Percentiles rank a stretch among this genome's conserved stretches.
Conservation (phyloP, 441 rosid species). For the Euphorbia celastroides region DNA sequence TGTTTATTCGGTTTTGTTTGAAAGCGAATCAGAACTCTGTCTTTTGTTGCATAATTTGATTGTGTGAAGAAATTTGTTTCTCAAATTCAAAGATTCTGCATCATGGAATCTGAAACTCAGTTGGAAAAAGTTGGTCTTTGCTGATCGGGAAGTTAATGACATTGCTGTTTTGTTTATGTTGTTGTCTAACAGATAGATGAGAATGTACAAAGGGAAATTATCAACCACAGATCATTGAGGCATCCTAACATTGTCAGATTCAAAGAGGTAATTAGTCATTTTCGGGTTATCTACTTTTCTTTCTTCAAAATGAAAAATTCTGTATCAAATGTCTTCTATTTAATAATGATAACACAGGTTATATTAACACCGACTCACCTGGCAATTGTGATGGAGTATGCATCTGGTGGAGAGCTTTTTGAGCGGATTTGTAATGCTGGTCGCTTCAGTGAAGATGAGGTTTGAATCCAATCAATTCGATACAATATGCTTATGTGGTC, state of each 20-base stretch:
- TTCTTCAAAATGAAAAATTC: neutral
- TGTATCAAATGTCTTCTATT: constrained; percentile 1
- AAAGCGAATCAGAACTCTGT: too few species aligned
- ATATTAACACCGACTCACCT: constrained; percentile 90
- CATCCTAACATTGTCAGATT: constrained; percentile 97
- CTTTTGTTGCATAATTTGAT: too few species aligned
- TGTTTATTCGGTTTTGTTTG: too few species aligned
- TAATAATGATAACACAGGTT: constrained; percentile 40
- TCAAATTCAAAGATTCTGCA: neutral
- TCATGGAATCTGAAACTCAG: too few species aligned
- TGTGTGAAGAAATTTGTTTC: too few species aligned
- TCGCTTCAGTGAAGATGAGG: constrained; percentile 99
- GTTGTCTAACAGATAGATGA: constrained; percentile 71
- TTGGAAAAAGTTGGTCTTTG: too few species aligned
- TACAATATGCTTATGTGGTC: neutral
- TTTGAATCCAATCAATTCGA: constrained; percentile 15
- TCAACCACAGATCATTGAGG: constrained; percentile 85
- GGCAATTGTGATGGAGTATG: constrained; percentile 99
- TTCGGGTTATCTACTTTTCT: neutral
- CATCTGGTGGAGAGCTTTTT: constrained; percentile 96
- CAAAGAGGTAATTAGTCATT: constrained; percentile 62
- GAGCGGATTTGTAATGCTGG: constrained; percentile 97
- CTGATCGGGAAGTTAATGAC: too few species aligned
- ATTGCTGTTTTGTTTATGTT: neutral
- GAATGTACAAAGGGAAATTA: constrained; percentile 91